Conservation (phyloP, 164 flowering plant genomes). For the Annona squamosa region DNA sequence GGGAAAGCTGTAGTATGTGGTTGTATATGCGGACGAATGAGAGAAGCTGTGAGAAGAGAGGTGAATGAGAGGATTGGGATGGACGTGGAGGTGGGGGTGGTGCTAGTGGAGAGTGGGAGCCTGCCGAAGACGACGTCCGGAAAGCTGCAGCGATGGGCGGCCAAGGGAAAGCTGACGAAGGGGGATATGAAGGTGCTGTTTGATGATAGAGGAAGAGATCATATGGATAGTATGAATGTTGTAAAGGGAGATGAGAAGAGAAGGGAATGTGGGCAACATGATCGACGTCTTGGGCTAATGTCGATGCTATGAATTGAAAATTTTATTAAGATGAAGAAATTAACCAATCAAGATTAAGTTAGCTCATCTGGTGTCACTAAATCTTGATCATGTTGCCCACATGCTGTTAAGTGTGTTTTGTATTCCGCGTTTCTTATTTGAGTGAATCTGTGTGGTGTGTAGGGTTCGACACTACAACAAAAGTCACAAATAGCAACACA, state of each 20-base stretch:
- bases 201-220: background rate
- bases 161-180: slow-evolving; percentile 30
- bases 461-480: no score
- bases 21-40: slow-evolving; percentile 35
- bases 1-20: slow-evolving; percentile 10
- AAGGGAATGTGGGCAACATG: background rate
- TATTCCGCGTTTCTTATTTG: no score
- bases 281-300: background rate
- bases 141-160: slow-evolving; percentile 58
- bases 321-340: no score
- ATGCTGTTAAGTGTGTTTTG: no score
- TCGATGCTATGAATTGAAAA: slow-evolving; percentile 6
- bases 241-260: background rate
- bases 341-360: no score
- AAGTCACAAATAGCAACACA: no score
- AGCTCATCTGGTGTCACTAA: no score
- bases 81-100: slow-evolving; percentile 42
- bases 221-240: background rate
- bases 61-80: slow-evolving; percentile 26
- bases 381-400: no score
- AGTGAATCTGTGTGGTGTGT: no score
- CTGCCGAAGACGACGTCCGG: slow-evolving; percentile 72
- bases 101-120: slow-evolving; percentile 44
- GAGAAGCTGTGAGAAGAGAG: slow-evolving; percentile 17
- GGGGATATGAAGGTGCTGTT: slow-evolving; percentile 4